Base-by-base conservation (phyloP, 106 monocot species). In the Amphibolis antarctica region DNA sequence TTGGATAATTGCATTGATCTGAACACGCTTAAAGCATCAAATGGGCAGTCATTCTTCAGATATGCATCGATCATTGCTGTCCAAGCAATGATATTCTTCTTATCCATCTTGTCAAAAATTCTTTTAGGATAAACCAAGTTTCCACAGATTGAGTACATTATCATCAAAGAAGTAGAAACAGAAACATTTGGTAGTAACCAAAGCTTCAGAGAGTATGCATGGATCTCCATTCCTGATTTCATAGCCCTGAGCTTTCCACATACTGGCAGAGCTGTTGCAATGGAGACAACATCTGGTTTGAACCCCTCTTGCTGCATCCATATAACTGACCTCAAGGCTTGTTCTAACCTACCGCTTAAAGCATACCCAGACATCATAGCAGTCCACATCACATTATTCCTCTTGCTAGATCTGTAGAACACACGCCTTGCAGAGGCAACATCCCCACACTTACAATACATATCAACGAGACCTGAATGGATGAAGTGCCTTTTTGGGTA, bases 281-380 rank as follows among this genome's bases (percentile, higher is more conserved):
- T 74, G 0, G 80, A 61, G n/a, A 96, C 81, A 30, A 85, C 66
- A 63, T 98, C 98, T 1, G 91, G 91, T 62, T 44, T 81, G 10
- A 98, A 25, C 19, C 91, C 85, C 71, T 91, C 98, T 56, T 85
- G 80, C 59, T 91, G 98, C 98, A 98, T 98, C 91, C 91, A 98
- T 28, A 75, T 52, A 20, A 91, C 53, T 0, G 85, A 80, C 28
- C 87, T 82, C 69, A 98, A 51, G 0, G 98, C 82, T 57, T 91
- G 86, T 42, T 85, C 91, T 0, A 76, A 59, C 63, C 91, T 69
- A 3, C 84, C 78, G 31, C 83, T 98, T 0, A 75, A 87, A 4
- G 85, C 75, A 53, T 98, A 98, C n/a, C 98, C 98, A 1, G 98
- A 87, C 73, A 91, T 83, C 9, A 98, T 60, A 28, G 91, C 82